phyloP scores from a whole-genome alignment of 352 stramenopile species.

The Phytophthora tentaculata region DNA sequence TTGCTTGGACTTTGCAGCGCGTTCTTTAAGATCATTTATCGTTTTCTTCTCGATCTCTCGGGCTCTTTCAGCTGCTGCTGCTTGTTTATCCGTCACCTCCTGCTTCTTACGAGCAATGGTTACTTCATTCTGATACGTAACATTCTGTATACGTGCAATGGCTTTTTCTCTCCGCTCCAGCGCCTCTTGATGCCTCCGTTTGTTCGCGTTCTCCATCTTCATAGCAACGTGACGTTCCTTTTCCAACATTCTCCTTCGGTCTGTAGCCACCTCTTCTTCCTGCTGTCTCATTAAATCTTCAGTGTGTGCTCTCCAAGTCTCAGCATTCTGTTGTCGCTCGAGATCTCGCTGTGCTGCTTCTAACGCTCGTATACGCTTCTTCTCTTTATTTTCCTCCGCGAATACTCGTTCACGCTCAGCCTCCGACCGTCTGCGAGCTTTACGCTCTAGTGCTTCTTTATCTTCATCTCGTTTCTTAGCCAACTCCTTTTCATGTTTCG shows the following conservation, averaged over 20 bases:
- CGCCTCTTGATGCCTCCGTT: conserved; percentile 60
- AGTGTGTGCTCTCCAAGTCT: conserved; percentile 72
- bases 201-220: conserved; percentile 68
- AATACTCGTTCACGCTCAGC: conserved; percentile 57
- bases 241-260: conserved; percentile 63
- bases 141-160: conserved; percentile 59
- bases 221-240: conserved; percentile 63
- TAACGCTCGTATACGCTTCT: conserved; percentile 40
- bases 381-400: conserved; percentile 50
- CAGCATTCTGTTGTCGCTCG: conserved; percentile 67
- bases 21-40: conserved; percentile 63
- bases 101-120: conserved; percentile 62
- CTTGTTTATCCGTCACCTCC: conserved; percentile 70
- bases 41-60: conserved; percentile 72
- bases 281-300: conserved; percentile 70
- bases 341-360: conserved; percentile 58
- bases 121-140: conserved; percentile 64
- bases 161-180: conserved; percentile 60
- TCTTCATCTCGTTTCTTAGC: conserved; percentile 72
- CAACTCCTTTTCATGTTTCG: conserved; percentile 69
- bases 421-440: conserved; percentile 42
- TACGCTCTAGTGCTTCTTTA: conserved; percentile 52
- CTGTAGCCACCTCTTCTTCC: conserved; percentile 56
- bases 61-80: conserved; percentile 48
- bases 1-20: conserved; percentile 62